Base-by-base conservation (phyloP, 805 yeast genomes). In the Zygosaccharomyces kombuchaensis region DNA sequence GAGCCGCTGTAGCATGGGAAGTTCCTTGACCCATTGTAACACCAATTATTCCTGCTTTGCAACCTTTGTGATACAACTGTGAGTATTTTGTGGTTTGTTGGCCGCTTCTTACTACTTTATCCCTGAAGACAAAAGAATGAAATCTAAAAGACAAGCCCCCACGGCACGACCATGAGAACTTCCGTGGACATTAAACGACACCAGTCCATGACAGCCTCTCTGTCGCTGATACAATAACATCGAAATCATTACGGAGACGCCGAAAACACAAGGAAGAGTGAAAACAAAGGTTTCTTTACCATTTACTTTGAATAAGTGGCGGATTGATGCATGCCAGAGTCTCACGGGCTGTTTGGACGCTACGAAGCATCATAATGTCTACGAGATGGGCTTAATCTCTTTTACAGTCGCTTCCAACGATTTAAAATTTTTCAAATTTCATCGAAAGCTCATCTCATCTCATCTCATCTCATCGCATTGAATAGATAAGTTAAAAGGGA, bases 21-120 rank as follows among this genome's bases (percentile, higher is more conserved):
- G 48, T 37, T 8, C 49, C 38, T 45, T 59, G 63, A n/a, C 63
- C 63, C 63, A 59, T 59, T 13, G 13, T 51, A 27, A 34, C 29
- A 10, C 29, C 8, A 16, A n/a, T n/a, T 32, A 9, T 32, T n/a
- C 36, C 36, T 25, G 29, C 6, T 25, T 9, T 25, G 29, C 29
- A 25, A 3, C 29, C 12, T 25, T 25, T 25, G 29, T 25, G 3
- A 9, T 29, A n/a, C 3, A 35, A 6, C 8, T 23, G n/a, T 19
- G 13, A 17, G 26, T 35, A 8, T 19, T 10, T 29, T 29, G 14
- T 29, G 32, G 12, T 29, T 13, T 2, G 8, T 29, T 8, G 32
- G 16, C 16, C 14, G 32, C 32, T 6, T n/a, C 14, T 29, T 12
- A 13, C 8, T n/a, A 29, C 4, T 3, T 29, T 13, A 29, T 10